Percentiles rank a stretch among this genome's conserved stretches.
Evolutionary conservation across 371 early-diverging fungal species (phyloP).

Genomic region (Blakeslea trispora): DNA sequence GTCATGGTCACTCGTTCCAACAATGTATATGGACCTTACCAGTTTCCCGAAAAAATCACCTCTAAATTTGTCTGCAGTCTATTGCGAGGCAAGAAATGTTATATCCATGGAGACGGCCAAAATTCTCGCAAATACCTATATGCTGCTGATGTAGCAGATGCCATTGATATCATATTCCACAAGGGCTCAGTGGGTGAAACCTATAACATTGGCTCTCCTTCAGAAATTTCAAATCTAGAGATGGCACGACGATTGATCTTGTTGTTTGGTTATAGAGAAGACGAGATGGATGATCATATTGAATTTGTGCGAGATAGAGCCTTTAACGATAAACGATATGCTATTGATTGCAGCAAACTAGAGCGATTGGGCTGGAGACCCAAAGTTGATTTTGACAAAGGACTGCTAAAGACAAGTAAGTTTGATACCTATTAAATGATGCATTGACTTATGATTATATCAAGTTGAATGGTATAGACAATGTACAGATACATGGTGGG

Average conservation of each 20-base stretch:
- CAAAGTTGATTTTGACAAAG: slow-evolving; percentile 63
- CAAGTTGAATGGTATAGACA: slow-evolving; percentile 66
- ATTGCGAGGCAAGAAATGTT: slow-evolving; percentile 62
- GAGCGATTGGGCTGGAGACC: slow-evolving; percentile 76
- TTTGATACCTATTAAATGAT: slow-evolving; percentile 3
- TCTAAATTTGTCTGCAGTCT: slow-evolving; percentile 84
- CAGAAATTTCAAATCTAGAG: slow-evolving; percentile 75
- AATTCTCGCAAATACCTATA: slow-evolving; percentile 82
- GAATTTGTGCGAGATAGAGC: slow-evolving; percentile 80
- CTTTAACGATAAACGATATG: slow-evolving; percentile 83
- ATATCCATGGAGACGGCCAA: slow-evolving; percentile 80
- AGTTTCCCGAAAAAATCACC: slow-evolving; percentile 89
- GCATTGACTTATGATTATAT: neutral
- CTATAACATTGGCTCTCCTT: slow-evolving; percentile 83
- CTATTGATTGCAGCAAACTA: slow-evolving; percentile 74
- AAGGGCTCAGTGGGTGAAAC: slow-evolving; percentile 69
- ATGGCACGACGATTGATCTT: slow-evolving; percentile 67
- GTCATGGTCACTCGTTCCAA: slow-evolving; percentile 84
- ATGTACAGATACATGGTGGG: slow-evolving; percentile 65
- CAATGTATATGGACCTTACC: slow-evolving; percentile 86
- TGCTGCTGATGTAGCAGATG: slow-evolving; percentile 77
- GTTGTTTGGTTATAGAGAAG: slow-evolving; percentile 49
- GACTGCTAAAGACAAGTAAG: slow-evolving; percentile 74
- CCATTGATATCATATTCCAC: slow-evolving; percentile 73
- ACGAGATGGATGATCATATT: slow-evolving; percentile 42